Conservation (phyloP, 305 asterid genomes). For the Fraxinus latifolia region DNA sequence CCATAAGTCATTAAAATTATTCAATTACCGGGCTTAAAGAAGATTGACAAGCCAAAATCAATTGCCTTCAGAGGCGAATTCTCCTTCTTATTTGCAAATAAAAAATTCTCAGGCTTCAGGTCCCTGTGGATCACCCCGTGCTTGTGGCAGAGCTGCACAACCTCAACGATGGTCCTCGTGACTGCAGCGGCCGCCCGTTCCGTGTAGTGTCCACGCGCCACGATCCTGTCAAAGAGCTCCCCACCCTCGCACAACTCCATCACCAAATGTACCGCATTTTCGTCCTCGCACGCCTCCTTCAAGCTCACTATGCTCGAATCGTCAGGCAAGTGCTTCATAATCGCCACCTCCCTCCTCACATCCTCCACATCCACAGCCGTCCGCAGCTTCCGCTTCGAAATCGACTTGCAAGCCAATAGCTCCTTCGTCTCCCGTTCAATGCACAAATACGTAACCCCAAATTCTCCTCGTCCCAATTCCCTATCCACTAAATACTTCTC, state of each 20-base stretch:
- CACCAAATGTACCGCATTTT: slow-evolving; percentile 85
- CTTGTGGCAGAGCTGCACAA: slow-evolving; percentile 78
- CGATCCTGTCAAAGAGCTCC: slow-evolving; percentile 87
- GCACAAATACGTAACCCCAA: slow-evolving; percentile 81
- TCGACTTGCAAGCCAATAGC: slow-evolving; percentile 82
- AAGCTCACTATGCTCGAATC: slow-evolving; percentile 70
- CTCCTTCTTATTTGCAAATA: slow-evolving; percentile 81
- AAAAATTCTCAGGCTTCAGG: slow-evolving; percentile 80
- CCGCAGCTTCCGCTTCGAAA: slow-evolving; percentile 82
- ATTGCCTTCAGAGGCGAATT: slow-evolving; percentile 90
- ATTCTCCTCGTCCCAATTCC: slow-evolving; percentile 90
- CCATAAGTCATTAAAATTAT: slow-evolving; percentile 6
- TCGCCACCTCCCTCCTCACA: slow-evolving; percentile 83
- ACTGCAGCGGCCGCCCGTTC: slow-evolving; percentile 87
- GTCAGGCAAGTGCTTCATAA: slow-evolving; percentile 82
- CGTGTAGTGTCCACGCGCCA: slow-evolving; percentile 84
- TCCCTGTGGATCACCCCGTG: slow-evolving; percentile 90
- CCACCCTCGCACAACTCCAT: slow-evolving; percentile 94
- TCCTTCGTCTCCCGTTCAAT: slow-evolving; percentile 67
- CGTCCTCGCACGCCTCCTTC: slow-evolving; percentile 91
- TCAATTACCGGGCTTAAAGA: slow-evolving; percentile 81
- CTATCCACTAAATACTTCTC: slow-evolving; percentile 67
- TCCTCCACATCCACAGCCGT: slow-evolving; percentile 93
- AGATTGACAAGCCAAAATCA: slow-evolving; percentile 87
- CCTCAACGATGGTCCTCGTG: slow-evolving; percentile 70